These are phyloP conservation scores for Calonectria pteridis DNA, from an alignment of 2,329 filamentous ascomycete species.

Conservation along the genomic window DNA sequence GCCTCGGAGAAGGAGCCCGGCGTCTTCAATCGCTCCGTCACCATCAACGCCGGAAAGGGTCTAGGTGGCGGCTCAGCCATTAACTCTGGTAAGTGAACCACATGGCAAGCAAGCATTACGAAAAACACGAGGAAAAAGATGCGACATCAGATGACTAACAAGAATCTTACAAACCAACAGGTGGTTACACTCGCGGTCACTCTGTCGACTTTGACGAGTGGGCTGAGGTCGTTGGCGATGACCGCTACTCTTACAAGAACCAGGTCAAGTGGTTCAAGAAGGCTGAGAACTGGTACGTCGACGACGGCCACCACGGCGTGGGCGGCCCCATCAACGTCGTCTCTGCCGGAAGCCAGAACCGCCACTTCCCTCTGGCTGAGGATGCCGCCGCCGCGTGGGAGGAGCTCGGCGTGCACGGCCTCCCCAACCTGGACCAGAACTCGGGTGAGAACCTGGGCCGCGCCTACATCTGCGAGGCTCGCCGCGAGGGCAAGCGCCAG, in stretches of 20 bases:
- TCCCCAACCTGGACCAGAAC: constrained; percentile 45
- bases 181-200: constrained; percentile 58
- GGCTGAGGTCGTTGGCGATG: constrained; percentile 50
- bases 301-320: constrained; percentile 53
- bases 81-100: constrained; percentile 17
- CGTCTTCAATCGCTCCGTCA: constrained; percentile 41
- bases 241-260: constrained; percentile 59
- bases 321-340: constrained; percentile 52
- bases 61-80: constrained; percentile 40
- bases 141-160: neutral
- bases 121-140: neutral
- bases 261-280: constrained; percentile 61
- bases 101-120: neutral
- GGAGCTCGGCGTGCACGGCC: constrained; percentile 52
- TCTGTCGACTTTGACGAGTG: constrained; percentile 60
- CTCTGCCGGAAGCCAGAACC: constrained; percentile 46
- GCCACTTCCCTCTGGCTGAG: constrained; percentile 54
- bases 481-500: constrained; percentile 38
- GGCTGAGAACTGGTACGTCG: constrained; percentile 49
- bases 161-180: constrained; percentile 21
- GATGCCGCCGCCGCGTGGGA: constrained; percentile 53
- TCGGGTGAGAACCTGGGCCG: constrained; percentile 50
- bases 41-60: constrained; percentile 51
- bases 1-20: constrained; percentile 46
- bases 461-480: constrained; percentile 45